Conservation (phyloP, 2,329 filamentous ascomycete genomes). For the Colletotrichum viniferum region DNA sequence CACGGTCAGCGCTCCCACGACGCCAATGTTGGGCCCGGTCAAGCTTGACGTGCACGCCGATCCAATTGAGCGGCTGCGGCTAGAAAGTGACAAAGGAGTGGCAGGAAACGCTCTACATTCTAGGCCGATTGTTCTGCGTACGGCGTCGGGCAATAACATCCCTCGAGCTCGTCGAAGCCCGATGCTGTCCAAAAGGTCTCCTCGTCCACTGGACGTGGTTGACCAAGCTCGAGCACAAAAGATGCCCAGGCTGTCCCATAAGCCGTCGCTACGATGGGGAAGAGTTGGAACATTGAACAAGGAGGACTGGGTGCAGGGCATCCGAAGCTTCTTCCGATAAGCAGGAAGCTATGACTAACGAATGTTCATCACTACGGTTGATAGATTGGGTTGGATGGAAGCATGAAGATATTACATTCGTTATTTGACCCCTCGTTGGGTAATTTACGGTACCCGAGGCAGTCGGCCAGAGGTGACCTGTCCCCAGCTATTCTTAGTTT, state of each 20-base stretch:
- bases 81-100: neutral
- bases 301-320: slow-evolving; percentile 41
- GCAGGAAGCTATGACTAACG: neutral
- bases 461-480: neutral
- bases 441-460: neutral
- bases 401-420: neutral
- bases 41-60: slow-evolving; percentile 4
- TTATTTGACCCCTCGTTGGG: neutral
- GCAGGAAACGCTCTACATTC: neutral
- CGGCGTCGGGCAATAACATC: slow-evolving; percentile 27
- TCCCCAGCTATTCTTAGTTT: neutral
- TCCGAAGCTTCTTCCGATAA: slow-evolving; percentile 51
- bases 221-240: slow-evolving; percentile 21
- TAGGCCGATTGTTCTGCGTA: slow-evolving; percentile 17
- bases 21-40: neutral
- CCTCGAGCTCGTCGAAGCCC: slow-evolving; percentile 22
- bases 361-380: neutral
- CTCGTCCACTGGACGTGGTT: slow-evolving; percentile 29
- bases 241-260: slow-evolving; percentile 18
- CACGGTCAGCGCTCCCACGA: slow-evolving; percentile 13
- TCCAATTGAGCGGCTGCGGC: neutral
- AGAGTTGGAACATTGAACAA: slow-evolving; percentile 40
- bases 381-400: neutral
- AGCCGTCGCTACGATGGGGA: slow-evolving; percentile 39
- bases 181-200: slow-evolving; percentile 22